A percentile compares a stretch with the other conserved stretches of the same genome.
Conservation (phyloP, 805 yeast genomes). For the Candida bentonensis region DNA sequence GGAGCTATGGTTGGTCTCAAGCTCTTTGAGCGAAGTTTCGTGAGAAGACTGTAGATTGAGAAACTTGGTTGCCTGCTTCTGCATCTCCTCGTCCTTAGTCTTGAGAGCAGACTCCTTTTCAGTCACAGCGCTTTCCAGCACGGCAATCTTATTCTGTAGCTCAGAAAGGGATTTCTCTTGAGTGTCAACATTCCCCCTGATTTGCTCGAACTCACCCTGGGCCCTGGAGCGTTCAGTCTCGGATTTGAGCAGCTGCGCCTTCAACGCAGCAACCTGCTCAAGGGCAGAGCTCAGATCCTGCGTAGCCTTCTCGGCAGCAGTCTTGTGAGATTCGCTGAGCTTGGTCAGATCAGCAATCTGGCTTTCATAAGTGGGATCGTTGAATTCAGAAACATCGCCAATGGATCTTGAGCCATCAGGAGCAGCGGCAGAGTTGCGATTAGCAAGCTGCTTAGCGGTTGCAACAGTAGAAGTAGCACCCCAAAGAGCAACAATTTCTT, state of each 20-base stretch:
- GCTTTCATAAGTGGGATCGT: conserved; percentile 2
- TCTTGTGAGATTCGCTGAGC: conserved; percentile 17
- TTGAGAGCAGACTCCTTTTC: neutral
- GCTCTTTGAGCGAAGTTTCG: conserved; percentile 11
- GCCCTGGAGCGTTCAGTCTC: conserved; percentile 4
- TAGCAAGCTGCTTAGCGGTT: neutral
- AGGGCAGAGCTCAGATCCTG: conserved; percentile 10
- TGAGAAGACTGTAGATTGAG: conserved; percentile 10
- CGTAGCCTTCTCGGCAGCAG: conserved; percentile 18
- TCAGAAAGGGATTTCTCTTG: neutral
- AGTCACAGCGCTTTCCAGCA: neutral
- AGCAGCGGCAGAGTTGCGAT: conserved; percentile 5
- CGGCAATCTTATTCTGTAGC: neutral
- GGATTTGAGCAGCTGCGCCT: conserved; percentile 9
- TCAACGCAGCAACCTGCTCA: conserved; percentile 10
- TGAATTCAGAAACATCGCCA: conserved; percentile 3
- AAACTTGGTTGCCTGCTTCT: neutral
- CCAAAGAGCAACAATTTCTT: conserved; percentile 14
- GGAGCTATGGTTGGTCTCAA: conserved; percentile 22
- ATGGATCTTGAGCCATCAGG: conserved; percentile 1
- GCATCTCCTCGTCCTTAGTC: neutral
- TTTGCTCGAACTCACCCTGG: conserved; percentile 1
- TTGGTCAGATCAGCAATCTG: conserved; percentile 5
- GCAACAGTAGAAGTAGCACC: conserved; percentile 7
- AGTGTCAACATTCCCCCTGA: neutral